Base-by-base conservation (phyloP, 495 filamentous ascomycete genomes). In the Acidiella bohemica region DNA sequence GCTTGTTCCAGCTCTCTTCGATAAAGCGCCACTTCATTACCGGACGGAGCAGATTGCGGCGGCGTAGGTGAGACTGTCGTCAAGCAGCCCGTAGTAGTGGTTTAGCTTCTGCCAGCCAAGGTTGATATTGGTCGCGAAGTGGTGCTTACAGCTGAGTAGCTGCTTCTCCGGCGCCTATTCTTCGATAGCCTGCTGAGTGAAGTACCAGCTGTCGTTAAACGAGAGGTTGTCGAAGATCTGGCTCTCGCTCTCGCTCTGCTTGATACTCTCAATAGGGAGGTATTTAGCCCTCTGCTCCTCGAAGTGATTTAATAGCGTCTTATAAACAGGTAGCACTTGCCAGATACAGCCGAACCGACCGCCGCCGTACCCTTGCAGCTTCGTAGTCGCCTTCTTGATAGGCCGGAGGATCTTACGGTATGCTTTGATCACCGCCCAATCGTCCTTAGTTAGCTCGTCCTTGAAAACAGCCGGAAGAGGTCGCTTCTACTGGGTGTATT, bases 351-450 rank as follows among this genome's bases (percentile, higher is more conserved):
- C 29, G 25, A 28, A 32, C 11, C 42, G 27, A 21, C 26, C 28
- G 22, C 36, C 36, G 33, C 20, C 25, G 4, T 46, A 10, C 17
- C 44, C 44, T 42, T 47, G 14, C 11, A 47, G 44, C 20, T 16
- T 18, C 5, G 11, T 44, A 17, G 44, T 47, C 5, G 23, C 14
- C 18, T 29, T 23, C 30, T 43, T 42, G n/a, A 47, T 25, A n/a
- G 39, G 44, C 23, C 42, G 10, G 7, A 47, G 39, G 30, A 47
- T 31, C 28, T 47, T 23, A 22, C 19, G 30, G 18, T 37, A 47
- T n/a, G 19, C 17, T 8, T 2, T 32, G n/a, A 49, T 31, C 6
- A 36, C 42, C 11, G 19, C 6, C 42, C 36, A 49, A 26, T 49
- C 42, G 16, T 39, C 36, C 14, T 23, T 20, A 4, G 22, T 16